Percentiles rank a stretch among this genome's conserved stretches.
These are phyloP conservation scores for Plasmodium knowlesi DNA, from an alignment of 169 alveolate species.

Conservation along the genomic window DNA sequence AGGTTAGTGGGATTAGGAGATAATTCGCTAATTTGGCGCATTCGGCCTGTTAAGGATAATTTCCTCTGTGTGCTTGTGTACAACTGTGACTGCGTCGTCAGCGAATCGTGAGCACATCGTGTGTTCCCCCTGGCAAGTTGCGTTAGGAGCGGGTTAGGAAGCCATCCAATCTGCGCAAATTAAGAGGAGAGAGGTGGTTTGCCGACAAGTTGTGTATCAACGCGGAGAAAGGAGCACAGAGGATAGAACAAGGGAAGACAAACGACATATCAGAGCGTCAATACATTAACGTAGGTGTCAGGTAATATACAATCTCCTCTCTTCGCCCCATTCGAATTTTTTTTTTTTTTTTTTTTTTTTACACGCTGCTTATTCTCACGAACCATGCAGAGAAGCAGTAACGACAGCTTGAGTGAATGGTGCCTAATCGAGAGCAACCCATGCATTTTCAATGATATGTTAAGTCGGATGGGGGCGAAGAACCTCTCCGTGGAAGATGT, in stretches of 20 bases:
- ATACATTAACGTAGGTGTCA: background rate
- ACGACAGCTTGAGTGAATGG: constrained; percentile 84
- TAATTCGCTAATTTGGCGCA: background rate
- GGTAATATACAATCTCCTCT: background rate
- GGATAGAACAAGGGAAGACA: background rate
- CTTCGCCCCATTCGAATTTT: background rate
- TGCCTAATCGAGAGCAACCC: constrained; percentile 93
- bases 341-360: no score
- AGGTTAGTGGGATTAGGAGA: background rate
- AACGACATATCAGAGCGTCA: background rate
- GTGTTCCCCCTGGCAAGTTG: background rate
- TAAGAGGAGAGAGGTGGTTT: no score
- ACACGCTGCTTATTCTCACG: no score
- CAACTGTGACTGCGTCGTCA: background rate
- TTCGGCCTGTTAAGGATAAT: background rate
- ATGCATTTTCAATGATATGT: constrained; percentile 92
- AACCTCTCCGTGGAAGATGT: constrained; percentile 91
- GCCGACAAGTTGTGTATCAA: no score
- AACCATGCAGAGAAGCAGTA: constrained; percentile 10
- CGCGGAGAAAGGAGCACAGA: no score
- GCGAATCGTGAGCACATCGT: background rate
- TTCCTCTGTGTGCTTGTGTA: background rate
- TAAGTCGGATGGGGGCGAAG: constrained; percentile 90
- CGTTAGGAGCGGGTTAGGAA: background rate
- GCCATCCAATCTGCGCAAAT: background rate